Evolutionary conservation across 768 basidiomycete species (phyloP).

Genomic region (Hydnomerulius pinastri): DNA sequence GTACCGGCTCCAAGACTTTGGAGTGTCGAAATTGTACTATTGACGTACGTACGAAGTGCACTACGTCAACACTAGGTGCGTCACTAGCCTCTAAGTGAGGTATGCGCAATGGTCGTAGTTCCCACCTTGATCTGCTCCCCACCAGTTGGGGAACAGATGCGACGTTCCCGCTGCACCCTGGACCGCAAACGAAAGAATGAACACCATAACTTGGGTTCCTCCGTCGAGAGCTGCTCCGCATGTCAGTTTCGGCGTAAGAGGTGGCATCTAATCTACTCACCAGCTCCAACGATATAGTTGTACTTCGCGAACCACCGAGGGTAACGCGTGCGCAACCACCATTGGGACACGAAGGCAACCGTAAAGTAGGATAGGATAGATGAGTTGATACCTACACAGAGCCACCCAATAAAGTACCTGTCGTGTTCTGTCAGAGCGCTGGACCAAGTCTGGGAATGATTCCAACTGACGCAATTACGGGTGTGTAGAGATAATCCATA

Average conservation of each 20-base stretch:
- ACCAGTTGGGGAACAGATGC: constrained; percentile 56
- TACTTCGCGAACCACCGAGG: constrained; percentile 40
- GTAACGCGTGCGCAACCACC: constrained; percentile 39
- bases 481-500: constrained; percentile 29
- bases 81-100: constrained; percentile 12
- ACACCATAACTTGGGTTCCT: constrained; percentile 53
- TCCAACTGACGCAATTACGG: constrained; percentile 26
- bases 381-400: constrained; percentile 30
- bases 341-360: constrained; percentile 37
- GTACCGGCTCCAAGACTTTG: too few relatives aligned
- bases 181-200: constrained; percentile 51
- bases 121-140: constrained; percentile 57
- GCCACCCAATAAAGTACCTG: constrained; percentile 19
- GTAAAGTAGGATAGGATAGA: constrained; percentile 13
- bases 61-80: not conserved
- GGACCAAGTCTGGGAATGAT: not conserved
- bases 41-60: too few relatives aligned
- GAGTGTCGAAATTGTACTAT: too few relatives aligned
- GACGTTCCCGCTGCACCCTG: constrained; percentile 51
- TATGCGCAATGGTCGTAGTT: constrained; percentile 33
- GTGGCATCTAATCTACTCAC: constrained; percentile 14
- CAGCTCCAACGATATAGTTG: constrained; percentile 55
- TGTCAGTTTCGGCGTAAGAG: not conserved
- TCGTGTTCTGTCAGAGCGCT: constrained; percentile 1
- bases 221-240: constrained; percentile 34